These are phyloP conservation scores for Solanum gracilifrons DNA, from an alignment of 257 asterid genomes.

Conservation along the genomic window DNA sequence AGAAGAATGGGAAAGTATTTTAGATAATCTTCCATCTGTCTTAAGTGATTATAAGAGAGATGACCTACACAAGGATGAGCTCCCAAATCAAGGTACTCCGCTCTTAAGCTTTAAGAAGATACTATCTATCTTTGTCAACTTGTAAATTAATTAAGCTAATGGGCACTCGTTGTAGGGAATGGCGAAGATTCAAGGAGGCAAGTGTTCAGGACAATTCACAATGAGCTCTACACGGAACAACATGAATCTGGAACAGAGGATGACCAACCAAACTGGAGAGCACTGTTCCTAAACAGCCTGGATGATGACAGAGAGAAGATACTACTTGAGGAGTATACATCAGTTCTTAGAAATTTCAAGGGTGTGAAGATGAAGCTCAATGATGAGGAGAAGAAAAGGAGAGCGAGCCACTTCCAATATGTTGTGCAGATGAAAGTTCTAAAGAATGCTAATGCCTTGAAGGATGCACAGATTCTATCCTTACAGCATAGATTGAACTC, in stretches of 20 bases:
- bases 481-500: conserved; percentile 16
- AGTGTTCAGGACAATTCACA: background rate
- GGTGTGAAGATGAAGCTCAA: conserved; percentile 36
- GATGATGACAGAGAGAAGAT: conserved; percentile 40
- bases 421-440: conserved; percentile 36
- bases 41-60: background rate
- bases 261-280: conserved; percentile 37
- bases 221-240: conserved; percentile 1
- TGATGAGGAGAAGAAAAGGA: conserved; percentile 35
- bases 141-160: background rate
- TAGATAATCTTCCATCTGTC: background rate
- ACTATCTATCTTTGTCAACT: background rate
- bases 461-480: conserved; percentile 35
- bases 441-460: conserved; percentile 28
- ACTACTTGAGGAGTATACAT: conserved; percentile 29
- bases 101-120: background rate
- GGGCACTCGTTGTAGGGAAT: conserved; percentile 6
- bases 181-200: conserved; percentile 2
- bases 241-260: conserved; percentile 10
- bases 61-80: conserved; percentile 2
- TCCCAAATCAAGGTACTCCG: conserved; percentile 23
- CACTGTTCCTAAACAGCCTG: conserved; percentile 22
- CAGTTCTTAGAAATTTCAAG: conserved; percentile 27
- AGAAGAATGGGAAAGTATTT: conserved; percentile 1
- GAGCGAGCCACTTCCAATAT: conserved; percentile 34